phyloP scores from a whole-genome alignment of 768 basidiomycete species.

The Suillus subalutaceus region DNA sequence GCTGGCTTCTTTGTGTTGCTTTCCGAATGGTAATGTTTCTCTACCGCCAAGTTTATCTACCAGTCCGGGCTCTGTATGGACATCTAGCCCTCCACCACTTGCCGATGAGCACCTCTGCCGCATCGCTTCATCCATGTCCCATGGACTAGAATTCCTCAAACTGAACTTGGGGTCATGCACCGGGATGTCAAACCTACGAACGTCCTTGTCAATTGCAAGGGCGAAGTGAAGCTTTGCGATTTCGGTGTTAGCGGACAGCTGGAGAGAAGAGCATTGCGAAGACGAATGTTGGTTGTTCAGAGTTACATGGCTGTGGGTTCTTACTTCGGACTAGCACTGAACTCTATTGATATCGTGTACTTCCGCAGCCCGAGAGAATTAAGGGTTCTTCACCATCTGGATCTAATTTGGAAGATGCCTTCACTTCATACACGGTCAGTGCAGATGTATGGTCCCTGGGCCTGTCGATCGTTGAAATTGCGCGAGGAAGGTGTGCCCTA shows the following conservation, averaged over 20 bases:
- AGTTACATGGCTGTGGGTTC: constrained; percentile 93
- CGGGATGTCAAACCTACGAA: constrained; percentile 93
- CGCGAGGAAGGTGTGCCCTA: constrained; percentile 58
- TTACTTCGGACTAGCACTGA: constrained; percentile 9
- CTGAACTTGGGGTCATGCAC: constrained; percentile 87
- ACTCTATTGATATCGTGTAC: constrained; percentile 9
- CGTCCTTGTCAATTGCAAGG: constrained; percentile 86
- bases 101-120: constrained; percentile 81
- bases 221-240: constrained; percentile 93
- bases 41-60: constrained; percentile 36
- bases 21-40: constrained; percentile 42
- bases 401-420: constrained; percentile 33
- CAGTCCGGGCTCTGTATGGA: constrained; percentile 37
- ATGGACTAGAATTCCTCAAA: constrained; percentile 92
- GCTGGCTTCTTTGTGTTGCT: constrained; percentile 72
- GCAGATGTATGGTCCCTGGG: constrained; percentile 99
- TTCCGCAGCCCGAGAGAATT: constrained; percentile 86
- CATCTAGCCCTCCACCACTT: constrained; percentile 41
- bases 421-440: constrained; percentile 83
- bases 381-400: constrained; percentile 75
- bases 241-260: constrained; percentile 99
- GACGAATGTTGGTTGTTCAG: constrained; percentile 98
- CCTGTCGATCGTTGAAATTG: constrained; percentile 91
- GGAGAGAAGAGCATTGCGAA: constrained; percentile 94
- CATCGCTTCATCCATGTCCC: constrained; percentile 81